Conservation (phyloP, 1,139 yeast species). For the Taphrina pruni region DNA sequence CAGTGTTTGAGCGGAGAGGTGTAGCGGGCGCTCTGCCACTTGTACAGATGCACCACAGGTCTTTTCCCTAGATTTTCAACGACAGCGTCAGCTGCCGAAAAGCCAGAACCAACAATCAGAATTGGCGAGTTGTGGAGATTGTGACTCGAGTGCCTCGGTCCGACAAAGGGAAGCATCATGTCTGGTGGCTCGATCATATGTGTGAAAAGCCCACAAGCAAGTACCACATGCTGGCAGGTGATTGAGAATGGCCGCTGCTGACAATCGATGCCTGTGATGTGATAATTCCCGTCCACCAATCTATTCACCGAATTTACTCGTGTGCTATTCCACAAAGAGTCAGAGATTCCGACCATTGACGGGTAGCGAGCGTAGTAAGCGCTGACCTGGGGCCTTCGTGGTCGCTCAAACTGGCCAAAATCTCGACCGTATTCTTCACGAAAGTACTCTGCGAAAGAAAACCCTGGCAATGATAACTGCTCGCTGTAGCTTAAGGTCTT, state of each 20-base stretch:
- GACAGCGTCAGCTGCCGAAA: slow-evolving; percentile 53
- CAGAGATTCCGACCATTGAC: slow-evolving; percentile 46
- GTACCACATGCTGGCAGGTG: slow-evolving; percentile 47
- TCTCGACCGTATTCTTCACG: slow-evolving; percentile 42
- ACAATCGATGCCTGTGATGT: slow-evolving; percentile 4
- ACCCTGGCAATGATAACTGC: slow-evolving; percentile 53
- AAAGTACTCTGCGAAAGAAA: slow-evolving; percentile 49
- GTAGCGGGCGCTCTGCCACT: slow-evolving; percentile 48
- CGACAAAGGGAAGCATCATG: slow-evolving; percentile 34
- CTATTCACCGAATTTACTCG: slow-evolving; percentile 41
- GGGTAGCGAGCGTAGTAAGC: slow-evolving; percentile 50
- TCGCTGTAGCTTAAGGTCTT: slow-evolving; percentile 51
- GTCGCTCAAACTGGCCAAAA: slow-evolving; percentile 49
- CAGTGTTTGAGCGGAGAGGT: slow-evolving; percentile 50
- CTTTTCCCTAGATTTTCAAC: slow-evolving; percentile 37
- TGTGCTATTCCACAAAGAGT: slow-evolving; percentile 40
- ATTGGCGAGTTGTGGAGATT: slow-evolving; percentile 40
- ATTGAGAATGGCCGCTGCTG: slow-evolving; percentile 29
- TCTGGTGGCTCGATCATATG: slow-evolving; percentile 46
- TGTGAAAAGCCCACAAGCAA: slow-evolving; percentile 52
- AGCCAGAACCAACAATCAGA: slow-evolving; percentile 53
- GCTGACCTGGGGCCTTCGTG: slow-evolving; percentile 50
- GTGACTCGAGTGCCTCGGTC: not conserved
- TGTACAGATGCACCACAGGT: slow-evolving; percentile 49
- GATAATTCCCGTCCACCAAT: slow-evolving; percentile 4